phyloP scores from a whole-genome alignment of 305 asterid genomes.

The Fraxinus albicans region DNA sequence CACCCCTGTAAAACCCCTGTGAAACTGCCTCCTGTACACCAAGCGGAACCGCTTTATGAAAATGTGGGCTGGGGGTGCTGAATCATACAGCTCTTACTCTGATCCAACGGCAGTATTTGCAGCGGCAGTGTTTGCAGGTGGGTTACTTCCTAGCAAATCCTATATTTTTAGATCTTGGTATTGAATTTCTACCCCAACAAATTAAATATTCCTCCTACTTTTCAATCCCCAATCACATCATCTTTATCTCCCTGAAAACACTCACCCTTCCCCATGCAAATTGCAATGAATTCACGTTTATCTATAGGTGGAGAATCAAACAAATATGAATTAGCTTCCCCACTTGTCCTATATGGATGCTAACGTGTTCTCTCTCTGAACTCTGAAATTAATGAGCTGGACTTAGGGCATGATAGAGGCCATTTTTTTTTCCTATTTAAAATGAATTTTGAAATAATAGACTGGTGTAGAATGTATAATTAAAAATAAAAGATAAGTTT shows the following conservation, averaged over 20 bases:
- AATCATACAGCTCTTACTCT: slow-evolving; percentile 13
- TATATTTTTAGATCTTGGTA: slow-evolving; percentile 21
- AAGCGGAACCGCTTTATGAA: neutral
- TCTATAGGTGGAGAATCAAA: no score
- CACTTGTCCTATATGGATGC: no score
- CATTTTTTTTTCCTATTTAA: no score
- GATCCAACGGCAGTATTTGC: slow-evolving; percentile 11
- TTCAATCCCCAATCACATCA: slow-evolving; percentile 34
- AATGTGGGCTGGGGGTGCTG: neutral
- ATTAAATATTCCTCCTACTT: slow-evolving; percentile 30
- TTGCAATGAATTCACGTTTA: neutral
- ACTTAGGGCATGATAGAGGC: no score
- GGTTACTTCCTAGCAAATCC: slow-evolving; percentile 32
- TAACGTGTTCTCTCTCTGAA: no score
- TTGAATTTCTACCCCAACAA: slow-evolving; percentile 34
- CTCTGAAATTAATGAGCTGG: no score
- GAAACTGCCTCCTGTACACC: no score
- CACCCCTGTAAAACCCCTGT: no score
- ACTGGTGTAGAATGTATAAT: no score
- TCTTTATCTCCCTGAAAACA: slow-evolving; percentile 13
- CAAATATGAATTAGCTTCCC: no score
- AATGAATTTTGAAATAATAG: no score
- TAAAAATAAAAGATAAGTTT: no score
- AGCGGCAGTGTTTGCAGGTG: slow-evolving; percentile 25
- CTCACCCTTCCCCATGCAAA: slow-evolving; percentile 22